phyloP scores from a whole-genome alignment of 2,329 filamentous ascomycete genomes.

The Penicillium sp. region DNA sequence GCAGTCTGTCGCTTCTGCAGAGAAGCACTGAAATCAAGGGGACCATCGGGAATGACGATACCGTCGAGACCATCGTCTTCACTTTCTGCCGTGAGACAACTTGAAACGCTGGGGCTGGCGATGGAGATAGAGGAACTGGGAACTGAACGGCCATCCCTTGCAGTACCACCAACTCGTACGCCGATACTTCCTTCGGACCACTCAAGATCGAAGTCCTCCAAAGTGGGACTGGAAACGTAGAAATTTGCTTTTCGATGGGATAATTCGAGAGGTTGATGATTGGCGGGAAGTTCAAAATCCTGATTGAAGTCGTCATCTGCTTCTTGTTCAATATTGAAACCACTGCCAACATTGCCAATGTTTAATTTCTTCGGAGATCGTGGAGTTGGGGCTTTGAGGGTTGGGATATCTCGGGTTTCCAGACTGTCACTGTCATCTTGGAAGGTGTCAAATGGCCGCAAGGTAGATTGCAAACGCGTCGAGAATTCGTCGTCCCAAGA shows the following conservation, averaged over 20 bases:
- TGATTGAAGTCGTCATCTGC: slow-evolving; percentile 71
- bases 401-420: slow-evolving; percentile 63
- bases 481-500: slow-evolving; percentile 43
- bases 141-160: slow-evolving; percentile 73
- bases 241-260: slow-evolving; percentile 61
- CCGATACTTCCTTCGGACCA: slow-evolving; percentile 93
- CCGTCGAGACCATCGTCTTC: slow-evolving; percentile 91
- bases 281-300: slow-evolving; percentile 69
- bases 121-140: slow-evolving; percentile 85
- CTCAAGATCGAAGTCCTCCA: slow-evolving; percentile 76
- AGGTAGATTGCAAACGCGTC: slow-evolving; percentile 54
- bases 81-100: slow-evolving; percentile 86
- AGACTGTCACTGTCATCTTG: slow-evolving; percentile 62
- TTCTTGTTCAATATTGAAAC: slow-evolving; percentile 42
- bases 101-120: slow-evolving; percentile 88
- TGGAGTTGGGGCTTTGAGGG: slow-evolving; percentile 67
- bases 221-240: slow-evolving; percentile 59
- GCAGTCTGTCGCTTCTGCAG: slow-evolving; percentile 67
- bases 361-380: slow-evolving; percentile 54
- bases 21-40: slow-evolving; percentile 77
- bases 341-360: slow-evolving; percentile 27
- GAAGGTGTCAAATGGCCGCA: slow-evolving; percentile 61
- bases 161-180: slow-evolving; percentile 83
- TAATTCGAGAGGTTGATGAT: slow-evolving; percentile 63
- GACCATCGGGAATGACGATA: slow-evolving; percentile 79